Conservation (phyloP, 805 yeast species). For the Kluyveromyces nonfermentans region DNA sequence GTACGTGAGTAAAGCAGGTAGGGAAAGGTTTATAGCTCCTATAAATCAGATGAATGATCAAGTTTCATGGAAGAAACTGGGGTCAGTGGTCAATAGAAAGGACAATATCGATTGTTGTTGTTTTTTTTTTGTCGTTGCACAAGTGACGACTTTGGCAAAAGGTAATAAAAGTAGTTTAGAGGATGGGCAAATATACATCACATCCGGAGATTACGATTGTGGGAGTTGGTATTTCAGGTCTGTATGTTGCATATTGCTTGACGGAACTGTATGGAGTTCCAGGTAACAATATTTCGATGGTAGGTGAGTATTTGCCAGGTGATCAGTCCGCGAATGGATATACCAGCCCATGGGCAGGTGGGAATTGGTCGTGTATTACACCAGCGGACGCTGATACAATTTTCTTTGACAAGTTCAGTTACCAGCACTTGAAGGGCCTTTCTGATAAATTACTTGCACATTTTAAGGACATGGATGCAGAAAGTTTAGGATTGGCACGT, state of each 20-base stretch:
- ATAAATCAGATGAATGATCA: no score
- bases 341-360: conserved; percentile 79
- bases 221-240: conserved; percentile 60
- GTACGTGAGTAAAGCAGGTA: no score
- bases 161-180: no score
- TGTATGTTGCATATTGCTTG: conserved; percentile 49
- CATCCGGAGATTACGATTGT: conserved; percentile 15
- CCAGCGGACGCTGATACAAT: conserved; percentile 46
- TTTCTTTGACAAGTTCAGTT: conserved; percentile 48
- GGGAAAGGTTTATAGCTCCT: no score
- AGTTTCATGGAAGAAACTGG: no score
- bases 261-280: conserved; percentile 33
- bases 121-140: no score
- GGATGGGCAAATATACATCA: not conserved
- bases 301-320: conserved; percentile 68
- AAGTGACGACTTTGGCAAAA: no score
- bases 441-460: conserved; percentile 42
- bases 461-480: conserved; percentile 16
- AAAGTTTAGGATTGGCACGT: conserved; percentile 43
- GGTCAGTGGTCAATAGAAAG: no score
- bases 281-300: conserved; percentile 39
- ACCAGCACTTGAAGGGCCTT: conserved; percentile 36
- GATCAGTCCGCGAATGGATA: conserved; percentile 57
- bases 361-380: conserved; percentile 51
- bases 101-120: no score